Evolutionary conservation across 2,329 filamentous ascomycete genomes (phyloP), one percentile per base, ranked within the genome.

Genomic region (Sporothrix globosa): DNA sequence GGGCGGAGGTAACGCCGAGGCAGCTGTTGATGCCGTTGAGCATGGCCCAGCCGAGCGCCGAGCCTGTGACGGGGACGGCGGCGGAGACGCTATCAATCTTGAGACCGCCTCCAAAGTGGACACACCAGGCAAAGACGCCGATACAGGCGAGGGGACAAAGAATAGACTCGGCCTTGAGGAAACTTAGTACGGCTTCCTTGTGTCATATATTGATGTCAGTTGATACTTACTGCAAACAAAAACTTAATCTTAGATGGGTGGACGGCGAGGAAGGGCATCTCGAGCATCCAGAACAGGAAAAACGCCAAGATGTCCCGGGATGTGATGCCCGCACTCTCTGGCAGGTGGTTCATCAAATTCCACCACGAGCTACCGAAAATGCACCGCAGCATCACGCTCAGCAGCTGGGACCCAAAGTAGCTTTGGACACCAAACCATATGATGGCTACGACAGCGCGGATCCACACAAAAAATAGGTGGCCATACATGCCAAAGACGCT

Each of bases 221-320:
- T 46, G n/a, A 27, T 17, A 58, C 69, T 41, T 41, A 69, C 52
- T 0, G 73, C 73, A 24, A 75, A 72, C 4, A 81, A 77, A 5
- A 79, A 77, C 4, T 79, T 78, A 11, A 81, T 71, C 50, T 80
- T 78, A 69, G 82, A 81, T 10, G 82, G 82, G 17, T 81, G 77
- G 71, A 83, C 79, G 52, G 80, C 77, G 24, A 78, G 79, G 73
- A 84, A 82, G 4, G 81, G 77, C 52, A 81, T 69, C 69, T 80
- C 78, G 58, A 79, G 70, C 44, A 78, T 72, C 79, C 79, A 81
- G 67, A 77, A 78, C 19, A 80, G 73, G 70, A 80, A 78, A 63
- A 79, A 80, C 0, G 76, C 74, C 14, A 78, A 73, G 74, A 81
- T 79, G 19, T 77, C 76, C 21, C 73, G 72, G 24, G 77, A 78